Percentiles rank a stretch among this genome's conserved stretches.
phyloP scores from a whole-genome alignment of 805 yeast genomes.

The Wickerhamia fluorescens region DNA sequence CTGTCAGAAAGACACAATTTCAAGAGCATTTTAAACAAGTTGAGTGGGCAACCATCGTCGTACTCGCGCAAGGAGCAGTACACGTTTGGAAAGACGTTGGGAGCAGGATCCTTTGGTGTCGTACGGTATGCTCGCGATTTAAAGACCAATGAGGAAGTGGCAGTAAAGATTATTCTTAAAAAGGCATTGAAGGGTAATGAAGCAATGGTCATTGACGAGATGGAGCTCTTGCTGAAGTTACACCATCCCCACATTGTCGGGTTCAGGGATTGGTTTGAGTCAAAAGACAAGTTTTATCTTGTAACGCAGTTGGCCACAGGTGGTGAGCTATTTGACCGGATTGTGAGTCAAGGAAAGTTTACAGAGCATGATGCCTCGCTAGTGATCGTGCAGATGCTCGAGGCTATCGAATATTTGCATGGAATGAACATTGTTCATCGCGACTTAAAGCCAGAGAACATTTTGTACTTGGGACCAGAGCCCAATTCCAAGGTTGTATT shows the following conservation, averaged over 20 bases:
- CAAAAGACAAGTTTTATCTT: conserved; percentile 84
- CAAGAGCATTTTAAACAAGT: conserved; percentile 41
- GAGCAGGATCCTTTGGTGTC: conserved; percentile 94
- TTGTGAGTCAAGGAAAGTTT: conserved; percentile 71
- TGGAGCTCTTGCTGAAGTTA: conserved; percentile 58
- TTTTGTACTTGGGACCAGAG: conserved; percentile 56
- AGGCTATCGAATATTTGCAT: conserved; percentile 78
- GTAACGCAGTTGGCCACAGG: conserved; percentile 95
- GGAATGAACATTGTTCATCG: conserved; percentile 77
- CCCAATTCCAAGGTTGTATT: conserved; percentile 66
- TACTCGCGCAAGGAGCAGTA: conserved; percentile 62
- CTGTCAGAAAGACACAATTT: conserved; percentile 10
- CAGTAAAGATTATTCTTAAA: conserved; percentile 82
- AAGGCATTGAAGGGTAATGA: conserved; percentile 79
- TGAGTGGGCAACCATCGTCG: conserved; percentile 68
- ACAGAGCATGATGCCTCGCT: conserved; percentile 83
- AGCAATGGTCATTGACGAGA: conserved; percentile 71
- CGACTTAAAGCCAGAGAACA: conserved; percentile 91
- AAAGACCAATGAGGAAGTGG: conserved; percentile 60
- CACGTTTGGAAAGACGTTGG: conserved; percentile 75
- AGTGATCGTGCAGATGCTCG: conserved; percentile 65
- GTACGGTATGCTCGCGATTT: conserved; percentile 67
- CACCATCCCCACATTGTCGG: conserved; percentile 85
- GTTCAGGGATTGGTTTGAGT: conserved; percentile 89
- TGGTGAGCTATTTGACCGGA: conserved; percentile 89